Conservation (phyloP, 768 basidiomycete genomes). For the Floccularia luteovirens region DNA sequence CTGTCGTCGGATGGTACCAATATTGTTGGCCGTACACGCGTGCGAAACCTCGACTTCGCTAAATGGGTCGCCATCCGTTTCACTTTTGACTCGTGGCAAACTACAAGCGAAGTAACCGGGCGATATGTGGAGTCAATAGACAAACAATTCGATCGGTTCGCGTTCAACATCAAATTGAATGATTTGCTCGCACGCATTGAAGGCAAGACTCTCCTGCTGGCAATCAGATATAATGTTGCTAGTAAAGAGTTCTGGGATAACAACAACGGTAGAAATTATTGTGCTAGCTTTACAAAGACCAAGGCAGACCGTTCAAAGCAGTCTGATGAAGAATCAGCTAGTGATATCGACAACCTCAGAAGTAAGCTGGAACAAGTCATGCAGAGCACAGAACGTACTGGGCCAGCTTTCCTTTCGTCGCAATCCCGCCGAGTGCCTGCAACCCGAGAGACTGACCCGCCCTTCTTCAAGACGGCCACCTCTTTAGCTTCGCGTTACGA, state of each 20-base stretch:
- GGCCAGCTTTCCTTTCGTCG: conserved; percentile 9
- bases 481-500: conserved; percentile 53
- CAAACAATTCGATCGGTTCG: conserved; percentile 62
- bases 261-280: conserved; percentile 74
- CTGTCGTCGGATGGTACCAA: conserved; percentile 42
- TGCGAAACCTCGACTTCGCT: conserved; percentile 80
- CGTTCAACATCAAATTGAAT: conserved; percentile 67
- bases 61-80: conserved; percentile 88
- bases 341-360: conserved; percentile 52
- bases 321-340: conserved; percentile 26
- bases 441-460: conserved; percentile 12
- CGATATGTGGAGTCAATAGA: conserved; percentile 48
- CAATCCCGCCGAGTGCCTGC: conserved; percentile 7
- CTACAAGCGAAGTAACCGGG: conserved; percentile 87
- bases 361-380: conserved; percentile 63
- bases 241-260: conserved; percentile 92
- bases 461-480: conserved; percentile 26
- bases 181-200: conserved; percentile 74
- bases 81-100: conserved; percentile 94
- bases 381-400: conserved; percentile 19
- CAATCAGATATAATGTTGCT: conserved; percentile 62
- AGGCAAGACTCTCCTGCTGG: conserved; percentile 77
- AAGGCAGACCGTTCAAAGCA: conserved; percentile 16
- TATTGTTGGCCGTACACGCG: conserved; percentile 69
- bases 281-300: conserved; percentile 49